A percentile compares a stretch with the other conserved stretches of the same genome.
phyloP scores from a whole-genome alignment of 2,329 filamentous ascomycete species.

The Hypoxylon sp. region DNA sequence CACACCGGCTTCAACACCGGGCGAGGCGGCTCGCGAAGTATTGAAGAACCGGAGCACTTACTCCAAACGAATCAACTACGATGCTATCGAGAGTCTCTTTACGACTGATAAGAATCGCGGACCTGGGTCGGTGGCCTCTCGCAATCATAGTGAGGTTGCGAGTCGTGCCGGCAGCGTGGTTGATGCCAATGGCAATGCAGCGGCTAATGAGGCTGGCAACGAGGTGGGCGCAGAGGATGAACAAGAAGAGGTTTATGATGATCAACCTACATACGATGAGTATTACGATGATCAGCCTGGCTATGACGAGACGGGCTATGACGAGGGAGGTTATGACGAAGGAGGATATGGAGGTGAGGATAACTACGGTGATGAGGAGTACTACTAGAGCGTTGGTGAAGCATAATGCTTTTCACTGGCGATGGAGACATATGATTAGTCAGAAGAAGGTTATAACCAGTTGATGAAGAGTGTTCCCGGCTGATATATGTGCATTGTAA shows the following conservation, averaged over 20 bases:
- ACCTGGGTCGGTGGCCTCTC: slow-evolving; percentile 63
- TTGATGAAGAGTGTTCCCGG: background rate
- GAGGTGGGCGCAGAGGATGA: slow-evolving; percentile 54
- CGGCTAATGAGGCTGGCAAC: slow-evolving; percentile 37
- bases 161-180: slow-evolving; percentile 51
- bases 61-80: slow-evolving; percentile 82
- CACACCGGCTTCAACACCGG: slow-evolving; percentile 75
- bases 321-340: slow-evolving; percentile 55
- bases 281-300: slow-evolving; percentile 53
- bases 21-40: slow-evolving; percentile 76
- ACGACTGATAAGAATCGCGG: slow-evolving; percentile 58
- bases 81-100: slow-evolving; percentile 71
- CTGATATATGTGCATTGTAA: background rate
- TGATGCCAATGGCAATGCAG: slow-evolving; percentile 4
- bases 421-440: too few relatives aligned
- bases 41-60: slow-evolving; percentile 73
- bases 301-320: slow-evolving; percentile 52
- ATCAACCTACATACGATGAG: slow-evolving; percentile 51
- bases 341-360: slow-evolving; percentile 56
- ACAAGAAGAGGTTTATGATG: slow-evolving; percentile 54
- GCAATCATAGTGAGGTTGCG: slow-evolving; percentile 59
- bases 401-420: too few relatives aligned
- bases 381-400: slow-evolving; percentile 37
- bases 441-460: background rate
- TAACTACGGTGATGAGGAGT: slow-evolving; percentile 50